phyloP scores from a whole-genome alignment of 2,329 filamentous ascomycete genomes.

The Calonectria pseudoreteaudii region DNA sequence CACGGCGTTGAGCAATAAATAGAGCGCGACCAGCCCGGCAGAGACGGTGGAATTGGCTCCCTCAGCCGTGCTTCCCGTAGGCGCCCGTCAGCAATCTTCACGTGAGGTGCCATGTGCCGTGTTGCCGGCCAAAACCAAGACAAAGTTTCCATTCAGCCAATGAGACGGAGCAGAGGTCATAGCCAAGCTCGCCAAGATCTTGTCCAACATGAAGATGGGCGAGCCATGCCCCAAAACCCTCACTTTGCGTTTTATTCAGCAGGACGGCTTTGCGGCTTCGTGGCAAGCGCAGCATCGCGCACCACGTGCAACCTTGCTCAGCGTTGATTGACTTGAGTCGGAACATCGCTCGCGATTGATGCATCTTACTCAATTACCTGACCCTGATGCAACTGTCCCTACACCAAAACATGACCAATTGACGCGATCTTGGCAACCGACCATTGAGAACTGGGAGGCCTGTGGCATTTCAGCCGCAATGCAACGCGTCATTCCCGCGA shows the following conservation, averaged over 20 bases:
- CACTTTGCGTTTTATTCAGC: neutral
- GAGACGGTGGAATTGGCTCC: neutral
- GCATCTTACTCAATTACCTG: neutral
- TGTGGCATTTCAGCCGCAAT: neutral
- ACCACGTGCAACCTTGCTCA: neutral
- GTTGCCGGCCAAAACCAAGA: slow-evolving; percentile 3
- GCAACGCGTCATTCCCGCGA: neutral
- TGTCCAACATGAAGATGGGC: slow-evolving; percentile 1
- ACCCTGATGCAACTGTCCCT: neutral
- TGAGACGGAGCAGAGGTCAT: neutral
- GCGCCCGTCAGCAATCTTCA: slow-evolving; percentile 7
- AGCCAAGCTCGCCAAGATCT: slow-evolving; percentile 3
- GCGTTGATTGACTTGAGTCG: neutral
- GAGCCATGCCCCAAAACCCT: neutral
- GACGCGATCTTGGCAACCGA: neutral
- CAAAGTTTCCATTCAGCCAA: neutral
- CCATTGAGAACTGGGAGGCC: neutral
- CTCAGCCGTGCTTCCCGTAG: neutral
- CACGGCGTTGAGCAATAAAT: neutral
- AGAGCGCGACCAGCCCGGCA: neutral
- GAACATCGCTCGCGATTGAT: neutral
- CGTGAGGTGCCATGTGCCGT: slow-evolving; percentile 15
- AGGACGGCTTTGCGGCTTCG: neutral
- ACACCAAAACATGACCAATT: neutral
- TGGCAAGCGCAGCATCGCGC: neutral